A percentile compares a stretch with the other conserved stretches of the same genome.
Evolutionary conservation across 1,284 basidiomycete genomes (phyloP).

Genomic region (Naganishia sp.): DNA sequence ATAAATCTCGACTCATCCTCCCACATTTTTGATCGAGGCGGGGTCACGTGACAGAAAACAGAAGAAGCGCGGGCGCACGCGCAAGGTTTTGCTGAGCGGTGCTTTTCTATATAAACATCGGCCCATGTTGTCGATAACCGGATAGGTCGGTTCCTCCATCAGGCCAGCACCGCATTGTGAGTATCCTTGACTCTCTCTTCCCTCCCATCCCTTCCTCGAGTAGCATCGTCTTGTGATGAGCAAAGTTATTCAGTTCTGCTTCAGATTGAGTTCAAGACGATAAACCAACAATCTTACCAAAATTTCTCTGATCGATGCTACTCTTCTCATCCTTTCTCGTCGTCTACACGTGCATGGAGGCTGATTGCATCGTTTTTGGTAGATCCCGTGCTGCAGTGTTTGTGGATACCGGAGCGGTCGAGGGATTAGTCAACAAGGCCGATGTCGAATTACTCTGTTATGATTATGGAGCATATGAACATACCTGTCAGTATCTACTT

Average conservation of each 20-base stretch:
- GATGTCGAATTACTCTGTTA: background rate
- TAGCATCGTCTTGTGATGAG: constrained; percentile 30
- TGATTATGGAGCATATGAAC: constrained; percentile 4
- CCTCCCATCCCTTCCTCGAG: constrained; percentile 6
- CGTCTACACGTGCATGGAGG: background rate
- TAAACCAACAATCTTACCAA: constrained; percentile 33
- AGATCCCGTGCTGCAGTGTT: background rate
- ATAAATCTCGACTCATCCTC: constrained; percentile 1
- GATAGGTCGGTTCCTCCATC: background rate
- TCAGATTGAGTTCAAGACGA: constrained; percentile 35
- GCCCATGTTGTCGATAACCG: background rate
- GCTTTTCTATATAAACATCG: constrained; percentile 5
- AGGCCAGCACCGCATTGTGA: constrained; percentile 10
- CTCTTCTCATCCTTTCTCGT: constrained; percentile 8
- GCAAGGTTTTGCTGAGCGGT: constrained; percentile 1
- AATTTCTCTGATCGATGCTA: constrained; percentile 30
- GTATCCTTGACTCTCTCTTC: background rate
- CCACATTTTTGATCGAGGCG: constrained; percentile 7
- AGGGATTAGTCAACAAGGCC: background rate
- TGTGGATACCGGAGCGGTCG: background rate
- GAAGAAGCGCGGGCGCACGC: constrained; percentile 13
- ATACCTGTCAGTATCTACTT: constrained; percentile 11
- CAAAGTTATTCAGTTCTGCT: constrained; percentile 35
- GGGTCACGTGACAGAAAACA: constrained; percentile 3
- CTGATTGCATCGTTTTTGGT: constrained; percentile 18